Percentiles rank a stretch among this genome's conserved stretches.
Conservation (phyloP, 1,284 basidiomycete species). For the Boletus hoseneyae region DNA sequence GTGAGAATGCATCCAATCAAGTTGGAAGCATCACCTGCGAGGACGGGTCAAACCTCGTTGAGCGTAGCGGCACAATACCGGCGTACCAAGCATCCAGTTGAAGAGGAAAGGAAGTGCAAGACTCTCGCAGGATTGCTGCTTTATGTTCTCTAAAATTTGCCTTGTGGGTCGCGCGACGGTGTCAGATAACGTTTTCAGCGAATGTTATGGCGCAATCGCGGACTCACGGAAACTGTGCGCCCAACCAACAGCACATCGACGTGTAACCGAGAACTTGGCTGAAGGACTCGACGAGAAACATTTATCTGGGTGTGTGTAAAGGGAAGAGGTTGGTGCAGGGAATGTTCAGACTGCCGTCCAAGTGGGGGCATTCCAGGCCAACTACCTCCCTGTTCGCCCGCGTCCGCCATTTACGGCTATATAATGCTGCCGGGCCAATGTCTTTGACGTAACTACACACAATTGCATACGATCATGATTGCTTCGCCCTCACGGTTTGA, state of each 20-base stretch:
- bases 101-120: slow-evolving; percentile 86
- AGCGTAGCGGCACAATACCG: slow-evolving; percentile 4
- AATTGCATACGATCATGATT: too few relatives aligned
- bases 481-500: too few relatives aligned
- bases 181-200: slow-evolving; percentile 13
- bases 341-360: slow-evolving; percentile 14
- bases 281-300: slow-evolving; percentile 22
- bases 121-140: slow-evolving; percentile 75
- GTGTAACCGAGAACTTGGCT: slow-evolving; percentile 66
- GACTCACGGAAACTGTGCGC: slow-evolving; percentile 89
- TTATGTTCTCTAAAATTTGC: slow-evolving; percentile 81
- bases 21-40: slow-evolving; percentile 83
- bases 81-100: slow-evolving; percentile 85
- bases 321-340: slow-evolving; percentile 8
- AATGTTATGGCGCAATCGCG: background rate
- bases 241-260: slow-evolving; percentile 86
- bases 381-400: background rate
- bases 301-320: slow-evolving; percentile 2
- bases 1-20: slow-evolving; percentile 88
- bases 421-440: too few relatives aligned
- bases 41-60: slow-evolving; percentile 5
- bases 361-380: background rate
- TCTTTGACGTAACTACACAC: too few relatives aligned
- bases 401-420: background rate
- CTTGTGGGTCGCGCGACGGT: slow-evolving; percentile 31